Evolutionary conservation across 495 filamentous ascomycete genomes (phyloP).

Genomic region (Beverwykella pulmonaria): DNA sequence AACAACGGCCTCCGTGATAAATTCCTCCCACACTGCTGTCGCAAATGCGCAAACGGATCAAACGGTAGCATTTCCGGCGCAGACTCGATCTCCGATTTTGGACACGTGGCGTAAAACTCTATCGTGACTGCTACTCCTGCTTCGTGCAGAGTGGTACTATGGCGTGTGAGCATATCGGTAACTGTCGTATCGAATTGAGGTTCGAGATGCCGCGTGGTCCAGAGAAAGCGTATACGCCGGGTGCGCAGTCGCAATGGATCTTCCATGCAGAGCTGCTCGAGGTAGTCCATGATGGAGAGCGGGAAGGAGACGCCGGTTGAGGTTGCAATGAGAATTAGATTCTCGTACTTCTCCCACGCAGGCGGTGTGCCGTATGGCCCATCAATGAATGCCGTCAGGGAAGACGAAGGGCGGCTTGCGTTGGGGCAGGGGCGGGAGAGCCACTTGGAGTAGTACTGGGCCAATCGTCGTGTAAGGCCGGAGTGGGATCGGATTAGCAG

Average conservation of each 20-base stretch:
- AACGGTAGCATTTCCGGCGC: neutral
- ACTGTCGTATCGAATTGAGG: slow-evolving; percentile 16
- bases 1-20: neutral
- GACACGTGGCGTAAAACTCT: slow-evolving; percentile 20
- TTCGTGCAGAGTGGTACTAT: neutral
- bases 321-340: slow-evolving; percentile 21
- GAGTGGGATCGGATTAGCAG: slow-evolving; percentile 13
- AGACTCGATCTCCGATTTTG: neutral
- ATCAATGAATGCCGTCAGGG: slow-evolving; percentile 19
- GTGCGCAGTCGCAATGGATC: neutral
- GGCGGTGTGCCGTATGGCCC: slow-evolving; percentile 26
- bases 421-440: slow-evolving; percentile 24
- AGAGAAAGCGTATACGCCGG: slow-evolving; percentile 10
- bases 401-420: slow-evolving; percentile 2
- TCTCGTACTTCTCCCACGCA: slow-evolving; percentile 21
- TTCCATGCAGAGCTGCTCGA: slow-evolving; percentile 1
- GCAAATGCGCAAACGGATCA: slow-evolving; percentile 26
- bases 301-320: slow-evolving; percentile 31
- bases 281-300: slow-evolving; percentile 23
- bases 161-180: neutral
- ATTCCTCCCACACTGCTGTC: neutral
- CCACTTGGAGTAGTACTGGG: slow-evolving; percentile 12
- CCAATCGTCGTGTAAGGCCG: slow-evolving; percentile 12
- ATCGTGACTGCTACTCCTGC: neutral
- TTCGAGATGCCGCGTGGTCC: slow-evolving; percentile 15